Percentiles rank a stretch among this genome's conserved stretches.
These are phyloP conservation scores for Eucalyptus marginata DNA, from an alignment of 345 rosid genomes.

Conservation along the genomic window DNA sequence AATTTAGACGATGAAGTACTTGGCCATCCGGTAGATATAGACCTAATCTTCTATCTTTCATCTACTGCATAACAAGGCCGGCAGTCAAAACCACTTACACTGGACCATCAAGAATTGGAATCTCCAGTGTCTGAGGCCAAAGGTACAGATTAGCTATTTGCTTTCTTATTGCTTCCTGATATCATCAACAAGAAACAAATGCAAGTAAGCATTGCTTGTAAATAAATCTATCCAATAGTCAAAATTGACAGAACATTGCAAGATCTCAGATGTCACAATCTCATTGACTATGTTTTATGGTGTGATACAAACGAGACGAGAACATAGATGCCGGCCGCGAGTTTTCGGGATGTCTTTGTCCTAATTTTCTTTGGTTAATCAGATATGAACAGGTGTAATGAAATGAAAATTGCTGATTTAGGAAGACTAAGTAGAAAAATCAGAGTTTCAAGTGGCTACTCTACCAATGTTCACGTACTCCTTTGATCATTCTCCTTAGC, in stretches of 20 bases:
- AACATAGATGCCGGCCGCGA: background rate
- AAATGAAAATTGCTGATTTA: background rate
- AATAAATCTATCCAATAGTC: background rate
- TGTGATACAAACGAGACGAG: background rate
- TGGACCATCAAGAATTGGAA: slow-evolving; percentile 32
- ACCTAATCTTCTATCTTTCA: background rate
- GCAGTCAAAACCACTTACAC: slow-evolving; percentile 15
- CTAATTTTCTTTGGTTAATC: background rate
- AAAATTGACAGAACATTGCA: background rate
- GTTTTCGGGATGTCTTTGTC: background rate
- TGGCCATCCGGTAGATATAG: background rate
- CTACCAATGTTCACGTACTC: background rate
- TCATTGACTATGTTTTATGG: background rate
- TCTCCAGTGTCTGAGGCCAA: slow-evolving; percentile 39
- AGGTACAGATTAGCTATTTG: slow-evolving; percentile 33
- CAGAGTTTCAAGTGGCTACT: background rate
- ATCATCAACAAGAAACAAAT: background rate
- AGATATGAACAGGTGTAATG: background rate
- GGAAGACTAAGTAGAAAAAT: background rate
- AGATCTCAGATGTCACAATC: background rate
- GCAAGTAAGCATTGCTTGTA: background rate
- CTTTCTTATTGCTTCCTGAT: slow-evolving; percentile 26
- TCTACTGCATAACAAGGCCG: background rate
- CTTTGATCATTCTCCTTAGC: background rate
- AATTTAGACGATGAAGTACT: background rate